Percentiles rank a stretch among this genome's conserved stretches.
Evolutionary conservation across 1,284 basidiomycete species (phyloP).

Genomic region (Rhodotorula sp.): DNA sequence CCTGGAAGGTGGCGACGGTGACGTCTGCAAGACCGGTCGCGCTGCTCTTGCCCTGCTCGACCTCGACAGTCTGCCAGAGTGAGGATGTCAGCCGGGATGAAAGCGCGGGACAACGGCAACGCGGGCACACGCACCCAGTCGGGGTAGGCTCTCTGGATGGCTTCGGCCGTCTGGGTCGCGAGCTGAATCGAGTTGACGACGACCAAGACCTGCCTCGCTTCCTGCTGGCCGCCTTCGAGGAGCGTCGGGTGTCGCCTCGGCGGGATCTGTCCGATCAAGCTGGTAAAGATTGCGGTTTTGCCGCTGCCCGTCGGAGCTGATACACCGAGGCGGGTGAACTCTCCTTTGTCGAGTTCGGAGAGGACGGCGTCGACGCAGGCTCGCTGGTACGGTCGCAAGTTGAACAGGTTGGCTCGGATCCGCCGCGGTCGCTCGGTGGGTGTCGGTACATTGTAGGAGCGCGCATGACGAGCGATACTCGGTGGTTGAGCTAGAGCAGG

Average conservation of each 20-base stretch:
- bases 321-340: slow-evolving; percentile 35
- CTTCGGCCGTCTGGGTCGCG: slow-evolving; percentile 78
- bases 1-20: slow-evolving; percentile 47
- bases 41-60: slow-evolving; percentile 83
- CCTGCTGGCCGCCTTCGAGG: slow-evolving; percentile 45
- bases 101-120: not conserved
- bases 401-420: slow-evolving; percentile 5
- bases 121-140: slow-evolving; percentile 52
- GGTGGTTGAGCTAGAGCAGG: no score
- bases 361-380: slow-evolving; percentile 79
- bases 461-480: no score
- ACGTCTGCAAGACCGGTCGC: slow-evolving; percentile 83
- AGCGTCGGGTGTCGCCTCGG: slow-evolving; percentile 1
- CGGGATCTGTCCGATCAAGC: slow-evolving; percentile 56
- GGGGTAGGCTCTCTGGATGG: slow-evolving; percentile 68
- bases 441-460: no score
- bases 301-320: slow-evolving; percentile 86
- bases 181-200: slow-evolving; percentile 86
- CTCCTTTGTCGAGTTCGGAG: slow-evolving; percentile 63
- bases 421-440: not conserved
- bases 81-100: not conserved
- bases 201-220: slow-evolving; percentile 66
- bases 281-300: slow-evolving; percentile 90
- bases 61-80: slow-evolving; percentile 64
- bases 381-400: slow-evolving; percentile 75